Evolutionary conservation across 2,329 filamentous ascomycete genomes (phyloP).

Genomic region (Colletotrichum sp.): DNA sequence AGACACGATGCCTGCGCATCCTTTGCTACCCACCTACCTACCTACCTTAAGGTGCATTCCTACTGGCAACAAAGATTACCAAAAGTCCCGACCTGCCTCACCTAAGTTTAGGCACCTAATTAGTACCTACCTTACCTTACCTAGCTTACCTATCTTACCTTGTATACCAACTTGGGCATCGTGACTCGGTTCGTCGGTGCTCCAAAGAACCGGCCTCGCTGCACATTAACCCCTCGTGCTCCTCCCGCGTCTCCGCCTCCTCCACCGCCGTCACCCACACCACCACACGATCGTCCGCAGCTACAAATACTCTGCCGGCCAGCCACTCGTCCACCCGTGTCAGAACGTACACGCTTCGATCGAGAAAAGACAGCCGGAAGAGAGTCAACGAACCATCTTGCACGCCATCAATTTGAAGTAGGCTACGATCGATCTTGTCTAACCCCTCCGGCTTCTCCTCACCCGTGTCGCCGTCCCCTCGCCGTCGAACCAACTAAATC

Average conservation of each 20-base stretch:
- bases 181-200: conserved; percentile 3
- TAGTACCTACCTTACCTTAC: neutral
- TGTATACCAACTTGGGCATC: neutral
- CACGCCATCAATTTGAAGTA: neutral
- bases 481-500: neutral
- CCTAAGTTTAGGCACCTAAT: neutral
- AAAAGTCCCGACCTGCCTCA: neutral
- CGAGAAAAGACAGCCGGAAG: neutral
- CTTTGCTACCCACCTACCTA: neutral
- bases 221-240: conserved; percentile 6
- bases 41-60: neutral
- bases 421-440: neutral
- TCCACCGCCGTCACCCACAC: neutral
- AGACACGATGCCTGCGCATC: neutral
- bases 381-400: neutral
- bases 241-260: neutral
- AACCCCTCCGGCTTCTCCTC: neutral
- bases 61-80: neutral
- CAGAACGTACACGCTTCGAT: neutral
- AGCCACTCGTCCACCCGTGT: neutral
- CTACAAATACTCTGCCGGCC: neutral
- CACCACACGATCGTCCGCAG: neutral
- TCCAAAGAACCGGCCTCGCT: conserved; percentile 16
- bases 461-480: neutral
- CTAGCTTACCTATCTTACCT: neutral